phyloP scores from a whole-genome alignment of 2,329 filamentous ascomycete genomes.

The Colletotrichum graminicola region DNA sequence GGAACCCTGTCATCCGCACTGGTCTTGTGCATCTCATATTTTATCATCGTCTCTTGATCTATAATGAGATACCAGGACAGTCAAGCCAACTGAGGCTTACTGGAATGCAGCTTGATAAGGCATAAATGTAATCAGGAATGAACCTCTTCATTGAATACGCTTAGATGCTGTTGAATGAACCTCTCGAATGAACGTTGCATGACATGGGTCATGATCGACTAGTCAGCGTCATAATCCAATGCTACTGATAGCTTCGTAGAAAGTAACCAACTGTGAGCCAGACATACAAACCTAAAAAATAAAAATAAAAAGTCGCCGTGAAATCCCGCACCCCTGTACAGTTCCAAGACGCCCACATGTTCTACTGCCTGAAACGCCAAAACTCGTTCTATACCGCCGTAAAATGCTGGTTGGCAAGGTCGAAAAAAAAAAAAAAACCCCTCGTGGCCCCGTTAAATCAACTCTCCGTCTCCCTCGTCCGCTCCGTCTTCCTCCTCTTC shows the following conservation, averaged over 20 bases:
- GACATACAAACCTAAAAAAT: too few relatives aligned
- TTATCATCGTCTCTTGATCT: background rate
- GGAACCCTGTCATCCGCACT: constrained; percentile 31
- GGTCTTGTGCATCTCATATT: background rate
- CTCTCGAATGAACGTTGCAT: background rate
- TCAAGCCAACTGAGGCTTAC: background rate
- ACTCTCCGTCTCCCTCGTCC: constrained; percentile 67
- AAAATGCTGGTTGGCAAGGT: background rate
- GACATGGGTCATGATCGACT: background rate
- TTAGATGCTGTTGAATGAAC: background rate
- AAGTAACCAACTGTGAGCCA: background rate
- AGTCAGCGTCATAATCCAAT: background rate
- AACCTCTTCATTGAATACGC: background rate
- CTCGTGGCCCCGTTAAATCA: constrained; percentile 51
- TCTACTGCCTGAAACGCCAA: background rate
- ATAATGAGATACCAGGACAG: background rate
- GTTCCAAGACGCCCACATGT: background rate
- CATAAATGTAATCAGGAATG: background rate
- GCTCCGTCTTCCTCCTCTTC: constrained; percentile 67
- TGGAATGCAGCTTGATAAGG: background rate
- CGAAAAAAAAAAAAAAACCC: background rate
- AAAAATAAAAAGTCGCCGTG: background rate
- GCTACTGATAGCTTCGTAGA: background rate
- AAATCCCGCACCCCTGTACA: background rate
- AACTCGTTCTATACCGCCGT: constrained; percentile 15